Percentiles rank a stretch among this genome's conserved stretches.
Conservation (phyloP, 495 filamentous ascomycete species). For the Penicillium malachiteum region DNA sequence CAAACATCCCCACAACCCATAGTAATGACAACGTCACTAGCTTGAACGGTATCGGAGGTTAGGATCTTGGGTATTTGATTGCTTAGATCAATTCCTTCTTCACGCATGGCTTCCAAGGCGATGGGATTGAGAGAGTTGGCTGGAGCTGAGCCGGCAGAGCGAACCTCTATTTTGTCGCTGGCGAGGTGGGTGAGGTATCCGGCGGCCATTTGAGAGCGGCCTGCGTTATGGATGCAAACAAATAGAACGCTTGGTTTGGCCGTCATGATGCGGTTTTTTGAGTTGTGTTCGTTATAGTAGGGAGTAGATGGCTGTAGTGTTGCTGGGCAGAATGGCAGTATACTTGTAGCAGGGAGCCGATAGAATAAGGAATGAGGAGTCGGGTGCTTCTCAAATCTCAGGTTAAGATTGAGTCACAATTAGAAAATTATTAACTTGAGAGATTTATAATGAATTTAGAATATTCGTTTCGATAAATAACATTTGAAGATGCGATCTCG, state of each 20-base stretch:
- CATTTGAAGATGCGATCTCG: too few species aligned
- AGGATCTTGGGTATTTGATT: constrained; percentile 27
- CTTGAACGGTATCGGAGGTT: constrained; percentile 23
- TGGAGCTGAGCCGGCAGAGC: constrained; percentile 28
- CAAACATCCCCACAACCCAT: constrained; percentile 35
- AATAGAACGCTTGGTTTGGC: constrained; percentile 28
- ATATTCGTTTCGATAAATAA: too few species aligned
- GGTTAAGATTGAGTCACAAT: too few species aligned
- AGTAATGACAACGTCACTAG: constrained; percentile 29
- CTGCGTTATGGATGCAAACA: constrained; percentile 32
- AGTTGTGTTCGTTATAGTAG: too few species aligned
- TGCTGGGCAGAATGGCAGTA: neutral
- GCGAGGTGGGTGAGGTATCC: constrained; percentile 25
- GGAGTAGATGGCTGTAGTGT: constrained; percentile 1
- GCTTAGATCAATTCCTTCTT: constrained; percentile 31
- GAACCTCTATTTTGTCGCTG: constrained; percentile 25
- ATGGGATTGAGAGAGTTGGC: constrained; percentile 26
- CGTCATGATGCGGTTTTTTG: constrained; percentile 13
- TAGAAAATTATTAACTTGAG: too few species aligned
- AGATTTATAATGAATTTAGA: too few species aligned
- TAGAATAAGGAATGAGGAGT: too few species aligned
- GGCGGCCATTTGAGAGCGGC: constrained; percentile 33
- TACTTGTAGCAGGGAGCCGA: too few species aligned
- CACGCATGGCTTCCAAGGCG: constrained; percentile 29
- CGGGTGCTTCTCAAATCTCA: too few species aligned